Conservation (phyloP, 139 green algal species). For the Haematococcus sp. region DNA sequence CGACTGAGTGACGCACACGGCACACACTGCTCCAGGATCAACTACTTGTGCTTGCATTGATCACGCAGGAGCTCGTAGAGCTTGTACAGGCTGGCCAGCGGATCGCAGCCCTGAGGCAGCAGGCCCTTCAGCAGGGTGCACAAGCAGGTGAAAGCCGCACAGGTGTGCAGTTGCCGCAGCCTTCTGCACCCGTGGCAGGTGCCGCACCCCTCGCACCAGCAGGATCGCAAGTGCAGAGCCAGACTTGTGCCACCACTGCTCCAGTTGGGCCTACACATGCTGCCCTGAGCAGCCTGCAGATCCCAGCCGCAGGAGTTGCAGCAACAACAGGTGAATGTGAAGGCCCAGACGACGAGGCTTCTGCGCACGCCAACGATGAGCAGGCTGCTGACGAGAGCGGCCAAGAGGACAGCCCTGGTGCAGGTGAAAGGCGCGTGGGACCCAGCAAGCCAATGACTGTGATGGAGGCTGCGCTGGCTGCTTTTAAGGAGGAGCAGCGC, state of each 20-base stretch:
- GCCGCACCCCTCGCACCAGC: neutral
- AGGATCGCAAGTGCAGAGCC: neutral
- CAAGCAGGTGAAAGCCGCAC: neutral
- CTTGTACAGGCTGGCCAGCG: conserved; percentile 12
- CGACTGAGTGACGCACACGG: too few species aligned
- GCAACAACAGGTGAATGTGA: too few species aligned
- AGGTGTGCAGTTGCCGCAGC: neutral
- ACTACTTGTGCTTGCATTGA: too few species aligned
- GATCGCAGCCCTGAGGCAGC: neutral
- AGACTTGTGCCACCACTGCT: neutral
- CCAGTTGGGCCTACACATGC: neutral
- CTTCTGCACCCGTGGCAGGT: neutral
- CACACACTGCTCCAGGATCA: too few species aligned
- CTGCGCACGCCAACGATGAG: neutral
- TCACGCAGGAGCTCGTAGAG: conserved; percentile 11
- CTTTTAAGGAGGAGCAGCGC: conserved; percentile 32
- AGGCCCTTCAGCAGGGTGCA: neutral
- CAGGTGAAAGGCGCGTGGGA: neutral
- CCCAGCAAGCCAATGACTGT: conserved; percentile 10
- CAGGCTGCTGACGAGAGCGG: neutral
- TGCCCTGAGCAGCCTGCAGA: too few species aligned
- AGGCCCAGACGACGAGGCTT: too few species aligned
- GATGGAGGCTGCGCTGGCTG: conserved; percentile 29
- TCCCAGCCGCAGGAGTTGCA: too few species aligned
- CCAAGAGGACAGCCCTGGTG: too few species aligned